Evolutionary conservation across 2,329 filamentous ascomycete genomes (phyloP).

Genomic region (Diaporthe destruens): DNA sequence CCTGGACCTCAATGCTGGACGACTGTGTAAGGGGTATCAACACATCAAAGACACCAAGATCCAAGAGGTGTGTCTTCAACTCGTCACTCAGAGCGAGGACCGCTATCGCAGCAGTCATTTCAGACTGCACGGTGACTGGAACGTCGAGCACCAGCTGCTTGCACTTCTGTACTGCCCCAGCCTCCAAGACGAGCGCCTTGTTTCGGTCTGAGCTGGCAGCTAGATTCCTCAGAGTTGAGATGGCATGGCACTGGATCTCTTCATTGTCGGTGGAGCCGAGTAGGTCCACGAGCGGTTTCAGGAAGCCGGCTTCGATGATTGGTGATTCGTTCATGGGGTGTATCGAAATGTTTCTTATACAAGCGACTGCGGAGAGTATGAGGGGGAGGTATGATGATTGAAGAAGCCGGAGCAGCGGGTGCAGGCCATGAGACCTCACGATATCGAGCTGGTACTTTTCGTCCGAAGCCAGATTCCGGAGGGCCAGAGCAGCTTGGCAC

Average conservation of each 20-base stretch:
- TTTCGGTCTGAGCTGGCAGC: constrained; percentile 97
- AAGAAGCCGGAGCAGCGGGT: constrained; percentile 86
- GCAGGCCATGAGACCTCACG: constrained; percentile 87
- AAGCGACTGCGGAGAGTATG: constrained; percentile 96
- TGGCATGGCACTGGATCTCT: constrained; percentile 98
- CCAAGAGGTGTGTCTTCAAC: constrained; percentile 89
- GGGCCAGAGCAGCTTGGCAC: constrained; percentile 93
- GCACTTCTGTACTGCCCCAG: constrained; percentile 97
- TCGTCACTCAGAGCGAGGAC: constrained; percentile 96
- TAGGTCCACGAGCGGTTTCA: constrained; percentile 92
- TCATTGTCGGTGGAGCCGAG: constrained; percentile 97
- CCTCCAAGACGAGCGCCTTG: constrained; percentile 96
- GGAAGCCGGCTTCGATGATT: constrained; percentile 96
- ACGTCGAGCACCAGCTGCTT: constrained; percentile 96
- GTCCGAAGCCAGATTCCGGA: constrained; percentile 95
- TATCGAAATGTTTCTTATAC: constrained; percentile 98
- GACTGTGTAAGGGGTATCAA: constrained; percentile 95
- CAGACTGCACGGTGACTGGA: constrained; percentile 93
- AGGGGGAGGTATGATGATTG: constrained; percentile 96
- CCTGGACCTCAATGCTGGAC: constrained; percentile 96
- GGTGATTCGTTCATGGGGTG: constrained; percentile 98
- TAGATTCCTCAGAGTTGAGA: constrained; percentile 94
- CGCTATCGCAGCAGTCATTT: constrained; percentile 99
- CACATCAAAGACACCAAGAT: constrained; percentile 94
- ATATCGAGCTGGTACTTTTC: constrained; percentile 99